Conservation (phyloP, 331 rosid genomes). For the Quercus lobata region DNA sequence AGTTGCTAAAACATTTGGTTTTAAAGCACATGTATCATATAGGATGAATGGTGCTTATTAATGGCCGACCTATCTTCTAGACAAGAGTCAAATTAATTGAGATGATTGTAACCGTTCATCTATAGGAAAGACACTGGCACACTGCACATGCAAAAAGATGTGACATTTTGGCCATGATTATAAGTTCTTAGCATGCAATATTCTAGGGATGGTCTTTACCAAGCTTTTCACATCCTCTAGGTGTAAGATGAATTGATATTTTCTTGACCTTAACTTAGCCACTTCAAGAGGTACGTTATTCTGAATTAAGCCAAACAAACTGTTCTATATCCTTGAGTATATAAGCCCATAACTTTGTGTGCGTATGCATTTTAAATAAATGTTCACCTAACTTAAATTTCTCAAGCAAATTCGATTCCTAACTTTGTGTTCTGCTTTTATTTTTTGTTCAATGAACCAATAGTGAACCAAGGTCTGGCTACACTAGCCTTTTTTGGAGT, state of each 20-base stretch:
- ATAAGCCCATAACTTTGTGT: no score
- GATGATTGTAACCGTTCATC: neutral
- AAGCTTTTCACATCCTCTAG: neutral
- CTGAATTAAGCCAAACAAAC: neutral
- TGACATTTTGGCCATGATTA: neutral
- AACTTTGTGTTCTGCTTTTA: constrained; percentile 4
- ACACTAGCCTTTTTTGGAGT: constrained; percentile 93
- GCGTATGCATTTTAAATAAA: neutral
- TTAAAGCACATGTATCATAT: neutral
- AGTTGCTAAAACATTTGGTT: neutral
- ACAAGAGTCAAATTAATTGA: no score
- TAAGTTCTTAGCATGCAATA: neutral
- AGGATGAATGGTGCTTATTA: neutral
- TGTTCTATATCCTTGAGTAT: no score
- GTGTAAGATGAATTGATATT: neutral
- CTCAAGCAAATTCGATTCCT: neutral
- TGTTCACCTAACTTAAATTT: neutral
- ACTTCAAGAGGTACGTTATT: neutral
- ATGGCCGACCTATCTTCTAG: neutral
- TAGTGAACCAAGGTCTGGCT: constrained; percentile 96
- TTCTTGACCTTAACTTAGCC: neutral
- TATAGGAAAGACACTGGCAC: neutral
- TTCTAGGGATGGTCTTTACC: no score
- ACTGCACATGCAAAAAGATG: neutral
- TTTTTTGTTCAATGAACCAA: constrained; percentile 17